Evolutionary conservation across 257 asterid species (phyloP).

Genomic region (Hygrophila difformis): DNA sequence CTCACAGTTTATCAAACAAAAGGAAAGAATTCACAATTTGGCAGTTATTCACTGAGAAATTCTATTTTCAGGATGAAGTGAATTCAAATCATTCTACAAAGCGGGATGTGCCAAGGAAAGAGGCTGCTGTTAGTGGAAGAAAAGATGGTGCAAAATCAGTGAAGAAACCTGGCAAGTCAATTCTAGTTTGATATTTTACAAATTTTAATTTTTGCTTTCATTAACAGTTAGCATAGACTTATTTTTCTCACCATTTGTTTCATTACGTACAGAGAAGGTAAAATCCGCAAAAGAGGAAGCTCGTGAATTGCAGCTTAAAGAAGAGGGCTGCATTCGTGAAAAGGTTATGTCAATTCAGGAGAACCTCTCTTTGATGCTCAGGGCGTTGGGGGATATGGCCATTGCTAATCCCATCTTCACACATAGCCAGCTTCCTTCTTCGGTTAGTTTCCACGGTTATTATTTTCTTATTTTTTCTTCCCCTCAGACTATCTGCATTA

Average conservation of each 20-base stretch:
- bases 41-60: constrained; percentile 6
- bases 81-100: constrained; percentile 45
- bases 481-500: no score
- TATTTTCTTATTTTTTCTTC: no score
- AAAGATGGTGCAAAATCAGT: constrained; percentile 62
- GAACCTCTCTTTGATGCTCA: constrained; percentile 68
- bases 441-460: constrained; percentile 49
- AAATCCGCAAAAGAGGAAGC: constrained; percentile 98
- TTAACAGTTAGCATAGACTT: neutral
- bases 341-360: constrained; percentile 53
- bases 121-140: constrained; percentile 42
- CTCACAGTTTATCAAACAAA: constrained; percentile 15
- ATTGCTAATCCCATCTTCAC: constrained; percentile 85
- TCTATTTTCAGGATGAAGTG: constrained; percentile 51
- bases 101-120: constrained; percentile 52
- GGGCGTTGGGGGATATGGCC: constrained; percentile 90
- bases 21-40: constrained; percentile 4
- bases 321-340: constrained; percentile 67
- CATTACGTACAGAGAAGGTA: constrained; percentile 49
- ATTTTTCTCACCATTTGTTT: constrained; percentile 8
- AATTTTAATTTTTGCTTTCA: no score
- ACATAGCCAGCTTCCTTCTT: constrained; percentile 86
- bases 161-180: constrained; percentile 66
- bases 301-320: constrained; percentile 87
- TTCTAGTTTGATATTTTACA: constrained; percentile 7